These are phyloP conservation scores for Metarhizium sp. DNA, from an alignment of 2,329 filamentous ascomycete species.

Conservation along the genomic window DNA sequence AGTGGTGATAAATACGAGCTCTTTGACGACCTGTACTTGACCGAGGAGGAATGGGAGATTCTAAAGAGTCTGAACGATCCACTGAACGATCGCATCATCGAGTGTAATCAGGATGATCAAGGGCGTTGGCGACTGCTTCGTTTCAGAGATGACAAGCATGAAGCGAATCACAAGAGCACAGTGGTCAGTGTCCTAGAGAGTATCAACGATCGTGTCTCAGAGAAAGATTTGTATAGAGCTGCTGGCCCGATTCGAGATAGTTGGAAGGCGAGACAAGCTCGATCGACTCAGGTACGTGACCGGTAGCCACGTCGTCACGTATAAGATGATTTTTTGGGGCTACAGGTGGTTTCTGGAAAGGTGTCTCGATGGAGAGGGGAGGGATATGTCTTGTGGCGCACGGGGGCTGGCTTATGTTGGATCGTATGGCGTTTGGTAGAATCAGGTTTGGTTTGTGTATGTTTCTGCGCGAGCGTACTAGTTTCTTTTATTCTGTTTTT, in stretches of 20 bases:
- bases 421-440: slow-evolving; percentile 2
- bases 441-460: neutral
- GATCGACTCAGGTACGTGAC: slow-evolving; percentile 17
- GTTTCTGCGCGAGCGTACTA: neutral
- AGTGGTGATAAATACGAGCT: slow-evolving; percentile 46
- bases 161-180: slow-evolving; percentile 81
- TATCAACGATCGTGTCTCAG: slow-evolving; percentile 75
- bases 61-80: slow-evolving; percentile 66
- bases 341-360: no score
- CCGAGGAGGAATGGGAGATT: slow-evolving; percentile 71
- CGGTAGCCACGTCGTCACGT: slow-evolving; percentile 1
- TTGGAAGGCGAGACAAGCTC: slow-evolving; percentile 59
- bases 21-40: slow-evolving; percentile 61
- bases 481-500: neutral
- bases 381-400: neutral
- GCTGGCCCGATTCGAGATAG: slow-evolving; percentile 65
- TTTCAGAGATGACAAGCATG: slow-evolving; percentile 84
- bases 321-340: neutral
- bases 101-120: slow-evolving; percentile 72
- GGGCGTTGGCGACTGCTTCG: slow-evolving; percentile 78
- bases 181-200: slow-evolving; percentile 82
- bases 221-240: slow-evolving; percentile 66
- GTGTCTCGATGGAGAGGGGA: no score
- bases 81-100: slow-evolving; percentile 79
- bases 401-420: neutral